A percentile compares a stretch with the other conserved stretches of the same genome.
These are phyloP conservation scores for Clarireedia homoeocarpa DNA, from an alignment of 2,329 filamentous ascomycete genomes.

Conservation along the genomic window DNA sequence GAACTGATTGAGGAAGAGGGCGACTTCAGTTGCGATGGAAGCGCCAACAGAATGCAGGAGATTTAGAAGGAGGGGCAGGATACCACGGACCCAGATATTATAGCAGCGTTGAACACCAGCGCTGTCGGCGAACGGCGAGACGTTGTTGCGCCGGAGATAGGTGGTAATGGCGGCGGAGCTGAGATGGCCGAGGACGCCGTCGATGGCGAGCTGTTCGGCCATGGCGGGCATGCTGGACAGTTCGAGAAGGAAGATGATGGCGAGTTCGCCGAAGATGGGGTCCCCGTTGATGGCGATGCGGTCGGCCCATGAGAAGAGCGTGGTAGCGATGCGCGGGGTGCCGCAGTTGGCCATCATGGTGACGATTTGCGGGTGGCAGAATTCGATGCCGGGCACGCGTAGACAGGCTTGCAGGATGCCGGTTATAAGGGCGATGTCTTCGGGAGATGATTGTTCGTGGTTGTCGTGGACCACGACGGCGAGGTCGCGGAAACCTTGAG, in stretches of 20 bases:
- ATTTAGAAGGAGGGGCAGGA: conserved; percentile 84
- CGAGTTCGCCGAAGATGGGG: conserved; percentile 89
- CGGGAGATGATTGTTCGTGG: conserved; percentile 55
- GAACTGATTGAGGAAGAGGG: conserved; percentile 84
- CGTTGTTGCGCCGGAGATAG: conserved; percentile 62
- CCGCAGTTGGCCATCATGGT: conserved; percentile 63
- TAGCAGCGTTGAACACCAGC: conserved; percentile 67
- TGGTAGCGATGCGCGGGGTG: conserved; percentile 71
- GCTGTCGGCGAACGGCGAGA: conserved; percentile 72
- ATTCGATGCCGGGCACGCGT: conserved; percentile 66
- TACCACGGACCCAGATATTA: conserved; percentile 80
- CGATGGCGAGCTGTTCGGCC: conserved; percentile 83
- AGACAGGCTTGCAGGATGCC: conserved; percentile 82
- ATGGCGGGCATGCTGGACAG: conserved; percentile 73
- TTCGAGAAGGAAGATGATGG: conserved; percentile 79
- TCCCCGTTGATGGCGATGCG: conserved; percentile 69
- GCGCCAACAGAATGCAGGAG: conserved; percentile 74
- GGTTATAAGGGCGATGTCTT: conserved; percentile 80
- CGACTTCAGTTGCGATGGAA: conserved; percentile 75
- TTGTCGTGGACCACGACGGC: conserved; percentile 76
- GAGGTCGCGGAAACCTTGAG: conserved; percentile 72
- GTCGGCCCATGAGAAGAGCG: conserved; percentile 91
- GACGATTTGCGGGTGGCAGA: conserved; percentile 63
- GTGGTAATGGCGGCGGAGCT: conserved; percentile 71
- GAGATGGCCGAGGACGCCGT: conserved; percentile 73